phyloP scores from a whole-genome alignment of 1,284 basidiomycete genomes.

The Ceratorhiza oryzae-sativae region DNA sequence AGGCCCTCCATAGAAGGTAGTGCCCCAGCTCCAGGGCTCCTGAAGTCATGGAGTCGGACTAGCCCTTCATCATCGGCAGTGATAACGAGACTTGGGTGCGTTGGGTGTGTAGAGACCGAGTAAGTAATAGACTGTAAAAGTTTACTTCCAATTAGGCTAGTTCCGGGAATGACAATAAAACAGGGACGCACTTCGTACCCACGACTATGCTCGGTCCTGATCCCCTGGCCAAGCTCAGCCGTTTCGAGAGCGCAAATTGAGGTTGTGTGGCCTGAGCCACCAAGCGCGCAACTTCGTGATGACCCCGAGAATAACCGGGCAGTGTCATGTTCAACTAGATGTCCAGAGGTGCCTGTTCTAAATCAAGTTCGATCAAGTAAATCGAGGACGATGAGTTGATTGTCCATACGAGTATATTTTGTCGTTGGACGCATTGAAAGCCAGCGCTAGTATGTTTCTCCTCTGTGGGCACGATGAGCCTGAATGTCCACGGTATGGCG shows the following conservation, averaged over 20 bases:
- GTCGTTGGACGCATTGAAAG: conserved; percentile 22
- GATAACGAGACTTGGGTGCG: conserved; percentile 31
- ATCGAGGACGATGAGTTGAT: not conserved
- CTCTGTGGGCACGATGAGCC: conserved; percentile 20
- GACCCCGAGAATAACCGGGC: conserved; percentile 16
- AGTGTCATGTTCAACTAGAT: conserved; percentile 22
- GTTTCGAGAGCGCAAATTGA: conserved; percentile 1
- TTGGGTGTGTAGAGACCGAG: conserved; percentile 36
- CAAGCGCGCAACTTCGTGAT: not conserved
- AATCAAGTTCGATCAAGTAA: not conserved
- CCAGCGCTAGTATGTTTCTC: conserved; percentile 30
- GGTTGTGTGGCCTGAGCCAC: conserved; percentile 18
- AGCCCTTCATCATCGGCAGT: conserved; percentile 29
- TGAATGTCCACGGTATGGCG: not conserved
- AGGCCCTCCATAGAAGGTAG: conserved; percentile 36
- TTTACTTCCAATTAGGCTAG: conserved; percentile 35
- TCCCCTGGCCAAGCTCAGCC: conserved; percentile 2
- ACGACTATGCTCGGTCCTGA: conserved; percentile 5
- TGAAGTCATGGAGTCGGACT: conserved; percentile 33
- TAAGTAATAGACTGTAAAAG: conserved; percentile 12
- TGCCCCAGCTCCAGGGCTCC: conserved; percentile 28
- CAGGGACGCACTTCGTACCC: conserved; percentile 29
- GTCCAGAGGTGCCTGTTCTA: conserved; percentile 18
- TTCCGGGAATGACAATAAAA: conserved; percentile 6
- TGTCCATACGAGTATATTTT: conserved; percentile 29